These are phyloP conservation scores for Isoetes taiwanensis DNA, from an alignment of 75 land plant genomes.

Conservation along the genomic window DNA sequence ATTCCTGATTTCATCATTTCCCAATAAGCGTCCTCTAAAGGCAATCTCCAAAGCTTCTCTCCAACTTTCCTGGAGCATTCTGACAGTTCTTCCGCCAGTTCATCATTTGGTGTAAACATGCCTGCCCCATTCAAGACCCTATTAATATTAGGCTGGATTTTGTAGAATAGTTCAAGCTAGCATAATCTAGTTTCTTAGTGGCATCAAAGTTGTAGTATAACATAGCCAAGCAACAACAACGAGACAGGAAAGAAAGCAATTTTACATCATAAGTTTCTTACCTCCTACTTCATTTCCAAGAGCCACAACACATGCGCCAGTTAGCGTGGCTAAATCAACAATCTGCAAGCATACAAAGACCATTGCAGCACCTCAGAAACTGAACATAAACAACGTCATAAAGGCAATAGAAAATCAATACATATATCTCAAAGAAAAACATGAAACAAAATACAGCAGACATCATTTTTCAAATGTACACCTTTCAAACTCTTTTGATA, in stretches of 20 bases:
- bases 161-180: not conserved
- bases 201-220: no score
- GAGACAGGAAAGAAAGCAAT: no score
- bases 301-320: constrained; percentile 9
- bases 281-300: constrained; percentile 10
- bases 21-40: constrained; percentile 2
- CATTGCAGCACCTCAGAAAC: no score
- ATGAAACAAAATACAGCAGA: not conserved
- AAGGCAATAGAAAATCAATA: no score
- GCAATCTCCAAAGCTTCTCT: constrained; percentile 13
- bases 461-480: no score
- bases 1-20: not conserved
- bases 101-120: constrained; percentile 5
- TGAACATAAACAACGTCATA: no score
- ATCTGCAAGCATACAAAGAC: constrained; percentile 1
- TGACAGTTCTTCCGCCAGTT: constrained; percentile 4
- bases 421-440: not conserved
- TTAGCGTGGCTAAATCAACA: constrained; percentile 9
- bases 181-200: no score
- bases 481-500: no score
- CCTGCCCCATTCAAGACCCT: not conserved
- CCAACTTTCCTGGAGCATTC: not conserved
- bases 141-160: not conserved
- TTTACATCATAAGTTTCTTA: no score
- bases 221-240: no score